Percentiles rank a stretch among this genome's conserved stretches.
Evolutionary conservation across 148 eudicot genomes (phyloP).

Genomic region (Simmondsia chinensis): DNA sequence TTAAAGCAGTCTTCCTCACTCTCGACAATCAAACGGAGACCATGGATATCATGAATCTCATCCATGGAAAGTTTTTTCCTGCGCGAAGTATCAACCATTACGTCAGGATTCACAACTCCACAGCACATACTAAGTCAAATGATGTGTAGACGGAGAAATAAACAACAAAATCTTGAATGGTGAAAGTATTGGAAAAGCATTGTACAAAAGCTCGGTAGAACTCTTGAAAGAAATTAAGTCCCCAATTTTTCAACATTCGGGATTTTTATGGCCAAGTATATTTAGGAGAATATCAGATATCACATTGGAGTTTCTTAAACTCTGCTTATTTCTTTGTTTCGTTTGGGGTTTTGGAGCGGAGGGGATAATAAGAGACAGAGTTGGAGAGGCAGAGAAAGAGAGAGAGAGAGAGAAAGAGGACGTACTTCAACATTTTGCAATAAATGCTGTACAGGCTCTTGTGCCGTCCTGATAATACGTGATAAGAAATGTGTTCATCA

Average conservation of each 20-base stretch:
- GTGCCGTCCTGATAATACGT: conserved; percentile 72
- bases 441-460: conserved; percentile 90
- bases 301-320: too few species aligned
- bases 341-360: background rate
- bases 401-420: conserved; percentile 14
- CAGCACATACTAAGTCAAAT: background rate
- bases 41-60: conserved; percentile 87
- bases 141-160: too few species aligned
- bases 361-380: background rate
- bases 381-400: background rate
- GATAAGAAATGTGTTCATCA: conserved; percentile 42
- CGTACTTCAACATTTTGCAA: conserved; percentile 83
- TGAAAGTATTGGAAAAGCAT: too few species aligned
- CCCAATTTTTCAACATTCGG: too few species aligned
- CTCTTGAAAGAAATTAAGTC: too few species aligned
- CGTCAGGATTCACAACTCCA: conserved; percentile 1
- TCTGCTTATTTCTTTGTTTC: too few species aligned
- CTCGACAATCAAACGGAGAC: conserved; percentile 86
- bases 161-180: too few species aligned
- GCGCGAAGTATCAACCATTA: conserved; percentile 6
- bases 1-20: conserved; percentile 78
- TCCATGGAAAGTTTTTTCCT: conserved; percentile 83
- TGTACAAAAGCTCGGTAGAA: too few species aligned
- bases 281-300: too few species aligned
- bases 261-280: too few species aligned